Evolutionary conservation across 257 asterid species (phyloP).

Genomic region (Henckelia pumila): DNA sequence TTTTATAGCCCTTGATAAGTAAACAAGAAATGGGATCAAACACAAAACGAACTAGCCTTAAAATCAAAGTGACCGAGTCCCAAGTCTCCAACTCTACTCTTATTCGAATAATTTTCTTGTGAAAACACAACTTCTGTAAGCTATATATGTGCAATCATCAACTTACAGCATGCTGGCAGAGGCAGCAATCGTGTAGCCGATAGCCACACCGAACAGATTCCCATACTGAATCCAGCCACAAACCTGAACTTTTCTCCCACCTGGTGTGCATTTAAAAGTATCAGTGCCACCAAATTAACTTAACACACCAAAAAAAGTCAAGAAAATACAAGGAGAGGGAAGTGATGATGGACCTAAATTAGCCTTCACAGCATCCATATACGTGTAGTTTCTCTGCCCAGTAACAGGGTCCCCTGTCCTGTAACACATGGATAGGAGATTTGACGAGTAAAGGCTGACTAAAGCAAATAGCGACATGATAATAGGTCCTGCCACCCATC

Average conservation of each 20-base stretch:
- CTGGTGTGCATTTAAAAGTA: slow-evolving; percentile 18
- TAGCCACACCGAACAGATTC: slow-evolving; percentile 50
- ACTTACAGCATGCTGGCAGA: slow-evolving; percentile 54
- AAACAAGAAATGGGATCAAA: background rate
- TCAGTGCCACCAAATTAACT: background rate
- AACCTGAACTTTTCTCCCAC: slow-evolving; percentile 33
- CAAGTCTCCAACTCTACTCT: too few relatives aligned
- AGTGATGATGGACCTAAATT: slow-evolving; percentile 30
- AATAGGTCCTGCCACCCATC: slow-evolving; percentile 44
- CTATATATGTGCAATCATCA: background rate
- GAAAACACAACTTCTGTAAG: too few relatives aligned
- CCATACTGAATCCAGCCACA: slow-evolving; percentile 44
- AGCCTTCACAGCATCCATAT: slow-evolving; percentile 48
- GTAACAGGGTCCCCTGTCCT: slow-evolving; percentile 38
- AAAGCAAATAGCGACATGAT: slow-evolving; percentile 36
- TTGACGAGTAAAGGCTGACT: slow-evolving; percentile 37
- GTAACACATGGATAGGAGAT: slow-evolving; percentile 38
- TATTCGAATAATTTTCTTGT: background rate
- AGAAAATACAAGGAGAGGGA: background rate
- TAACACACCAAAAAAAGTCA: background rate
- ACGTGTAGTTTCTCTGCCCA: slow-evolving; percentile 41
- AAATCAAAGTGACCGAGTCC: too few relatives aligned
- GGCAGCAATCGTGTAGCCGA: slow-evolving; percentile 61
- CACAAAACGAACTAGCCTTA: background rate
- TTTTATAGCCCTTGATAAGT: slow-evolving; percentile 40